Evolutionary conservation across 2,329 filamentous ascomycete species (phyloP).

Genomic region (Diaporthe caulivora): DNA sequence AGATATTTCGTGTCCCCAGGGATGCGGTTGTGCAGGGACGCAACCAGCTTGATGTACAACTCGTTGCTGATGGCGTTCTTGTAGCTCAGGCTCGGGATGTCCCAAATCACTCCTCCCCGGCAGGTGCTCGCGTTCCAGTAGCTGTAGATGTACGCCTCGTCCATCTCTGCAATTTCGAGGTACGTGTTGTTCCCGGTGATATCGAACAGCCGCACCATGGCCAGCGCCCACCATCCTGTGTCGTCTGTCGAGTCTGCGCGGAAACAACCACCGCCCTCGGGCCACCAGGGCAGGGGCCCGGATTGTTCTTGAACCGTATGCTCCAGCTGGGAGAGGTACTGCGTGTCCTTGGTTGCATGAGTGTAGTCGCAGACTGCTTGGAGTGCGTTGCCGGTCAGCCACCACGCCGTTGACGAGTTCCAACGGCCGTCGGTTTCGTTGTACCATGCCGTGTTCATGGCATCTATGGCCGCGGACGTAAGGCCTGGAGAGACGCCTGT

Average conservation of each 20-base stretch:
- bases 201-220: slow-evolving; percentile 68
- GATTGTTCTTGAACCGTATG: slow-evolving; percentile 51
- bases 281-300: slow-evolving; percentile 51
- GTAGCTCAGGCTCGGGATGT: slow-evolving; percentile 60
- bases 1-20: slow-evolving; percentile 55
- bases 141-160: slow-evolving; percentile 69
- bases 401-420: slow-evolving; percentile 52
- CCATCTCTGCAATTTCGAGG: slow-evolving; percentile 63
- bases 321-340: slow-evolving; percentile 48
- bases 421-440: slow-evolving; percentile 49
- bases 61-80: slow-evolving; percentile 71
- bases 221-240: slow-evolving; percentile 74
- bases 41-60: slow-evolving; percentile 66
- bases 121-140: slow-evolving; percentile 62
- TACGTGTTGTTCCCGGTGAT: slow-evolving; percentile 64
- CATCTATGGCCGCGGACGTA: slow-evolving; percentile 45
- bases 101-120: slow-evolving; percentile 69
- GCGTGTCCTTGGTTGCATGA: slow-evolving; percentile 45
- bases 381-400: slow-evolving; percentile 53
- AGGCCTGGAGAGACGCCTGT: slow-evolving; percentile 10
- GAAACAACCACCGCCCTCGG: slow-evolving; percentile 53
- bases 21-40: slow-evolving; percentile 64
- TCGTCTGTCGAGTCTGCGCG: slow-evolving; percentile 63
- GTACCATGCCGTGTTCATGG: slow-evolving; percentile 53
- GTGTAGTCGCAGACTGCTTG: slow-evolving; percentile 53